Evolutionary conservation across 495 filamentous ascomycete species (phyloP), one percentile per base, ranked within the genome.

Genomic region (Pseudomonodictys pantanalensis): DNA sequence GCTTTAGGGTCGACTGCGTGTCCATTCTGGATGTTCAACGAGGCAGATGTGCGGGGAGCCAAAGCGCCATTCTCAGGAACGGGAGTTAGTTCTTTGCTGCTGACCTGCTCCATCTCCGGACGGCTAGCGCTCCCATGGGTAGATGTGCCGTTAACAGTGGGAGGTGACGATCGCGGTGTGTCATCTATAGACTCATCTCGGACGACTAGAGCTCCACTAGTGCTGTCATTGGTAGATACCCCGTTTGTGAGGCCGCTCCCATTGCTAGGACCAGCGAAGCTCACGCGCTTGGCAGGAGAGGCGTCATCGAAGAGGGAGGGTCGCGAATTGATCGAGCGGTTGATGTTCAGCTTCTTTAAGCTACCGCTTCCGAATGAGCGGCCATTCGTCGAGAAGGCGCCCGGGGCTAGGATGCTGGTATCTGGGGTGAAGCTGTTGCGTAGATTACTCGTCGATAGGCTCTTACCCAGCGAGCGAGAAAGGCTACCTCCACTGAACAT

Each of bases 281-380:
- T 96, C 50, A 97, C 93, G 54, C 84, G 83, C 75, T 96, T 96
- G 60, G 88, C 73, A 25, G 46, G 50, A 15, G 71, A 49, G 4
- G 69, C 50, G 20, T 78, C 75, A 25, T 73, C 67, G 70, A 75
- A 65, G 69, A 67, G 26, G 65, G 69, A 47, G 71, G 73, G 17
- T 73, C 72, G 73, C 91, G 81, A 86, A 28, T 83, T 83, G 69
- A 97, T 76, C 62, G 85, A 87, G 54, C 88, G 87, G 65, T 96
- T 90, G 68, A 98, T 96, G 28, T 90, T 85, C 47, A 98, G 79
- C 62, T 87, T 89, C 78, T 96, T 96, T 67, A 97, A 75, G 68
- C 81, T 90, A 28, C 84, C 83, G 30, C 77, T 76, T 56, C 76
- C 83, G 9, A 80, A 83, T 42, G 83, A 79, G 28, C 83, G 79